Percentiles rank a stretch among this genome's conserved stretches.
Evolutionary conservation across 1,284 basidiomycete genomes (phyloP).

Genomic region (Pseudozyma pruni): DNA sequence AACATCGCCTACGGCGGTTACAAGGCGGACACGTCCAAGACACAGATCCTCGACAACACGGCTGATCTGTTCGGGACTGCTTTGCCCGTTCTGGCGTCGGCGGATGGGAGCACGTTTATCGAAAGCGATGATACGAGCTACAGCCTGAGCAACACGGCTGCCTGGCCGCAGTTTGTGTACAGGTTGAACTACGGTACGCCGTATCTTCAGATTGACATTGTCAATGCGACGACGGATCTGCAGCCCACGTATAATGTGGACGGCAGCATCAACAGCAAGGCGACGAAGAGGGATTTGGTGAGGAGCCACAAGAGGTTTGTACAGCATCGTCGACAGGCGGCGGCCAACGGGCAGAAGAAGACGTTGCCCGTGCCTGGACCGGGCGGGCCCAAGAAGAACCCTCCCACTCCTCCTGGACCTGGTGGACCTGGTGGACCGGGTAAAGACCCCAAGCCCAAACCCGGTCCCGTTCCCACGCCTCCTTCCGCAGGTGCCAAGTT

Average conservation of each 20-base stretch:
- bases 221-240: constrained; percentile 34
- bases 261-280: constrained; percentile 16
- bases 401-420: constrained; percentile 3
- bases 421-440: constrained; percentile 5
- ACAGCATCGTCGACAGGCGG: constrained; percentile 28
- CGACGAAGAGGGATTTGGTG: constrained; percentile 2
- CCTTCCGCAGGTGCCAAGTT: constrained; percentile 12
- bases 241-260: constrained; percentile 39
- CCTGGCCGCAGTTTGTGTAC: constrained; percentile 45
- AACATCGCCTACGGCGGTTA: constrained; percentile 52
- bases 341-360: constrained; percentile 18
- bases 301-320: constrained; percentile 36
- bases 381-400: not conserved
- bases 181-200: constrained; percentile 47
- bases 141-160: constrained; percentile 27
- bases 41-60: constrained; percentile 48
- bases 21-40: constrained; percentile 35
- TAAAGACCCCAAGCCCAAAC: constrained; percentile 7
- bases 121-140: constrained; percentile 32
- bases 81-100: constrained; percentile 37
- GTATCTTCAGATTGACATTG: constrained; percentile 38
- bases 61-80: constrained; percentile 39
- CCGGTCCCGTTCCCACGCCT: not conserved
- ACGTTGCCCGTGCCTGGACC: constrained; percentile 6
- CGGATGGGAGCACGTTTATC: constrained; percentile 35